Evolutionary conservation across 768 basidiomycete genomes (phyloP).

Genomic region (Tulasnella sp.): DNA sequence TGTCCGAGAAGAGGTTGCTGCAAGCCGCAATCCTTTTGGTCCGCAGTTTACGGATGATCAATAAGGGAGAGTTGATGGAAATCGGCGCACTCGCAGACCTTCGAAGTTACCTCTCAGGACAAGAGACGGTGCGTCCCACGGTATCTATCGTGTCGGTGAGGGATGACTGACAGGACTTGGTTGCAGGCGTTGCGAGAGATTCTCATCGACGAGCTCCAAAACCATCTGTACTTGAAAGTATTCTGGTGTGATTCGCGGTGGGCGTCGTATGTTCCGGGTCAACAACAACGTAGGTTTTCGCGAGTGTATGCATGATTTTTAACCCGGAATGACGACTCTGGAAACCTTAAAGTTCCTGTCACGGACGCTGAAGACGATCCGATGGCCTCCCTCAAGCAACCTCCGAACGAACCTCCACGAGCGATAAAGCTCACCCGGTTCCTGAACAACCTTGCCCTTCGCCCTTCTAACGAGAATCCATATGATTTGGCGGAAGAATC

Average conservation of each 20-base stretch:
- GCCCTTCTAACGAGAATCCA: constrained; percentile 74
- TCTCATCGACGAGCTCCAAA: constrained; percentile 91
- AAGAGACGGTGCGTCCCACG: constrained; percentile 72
- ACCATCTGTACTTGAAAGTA: constrained; percentile 94
- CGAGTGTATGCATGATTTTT: neutral
- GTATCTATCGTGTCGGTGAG: neutral
- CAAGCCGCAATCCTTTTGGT: constrained; percentile 88
- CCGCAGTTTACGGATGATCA: constrained; percentile 85
- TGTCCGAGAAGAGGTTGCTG: constrained; percentile 91
- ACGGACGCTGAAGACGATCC: constrained; percentile 59
- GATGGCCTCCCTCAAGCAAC: constrained; percentile 35
- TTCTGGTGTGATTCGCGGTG: constrained; percentile 96
- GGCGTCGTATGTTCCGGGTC: constrained; percentile 80
- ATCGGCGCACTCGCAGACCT: constrained; percentile 94
- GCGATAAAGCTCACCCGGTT: constrained; percentile 63
- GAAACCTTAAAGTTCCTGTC: constrained; percentile 57
- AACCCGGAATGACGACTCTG: constrained; percentile 27
- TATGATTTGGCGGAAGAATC: constrained; percentile 58
- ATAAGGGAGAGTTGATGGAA: constrained; percentile 89
- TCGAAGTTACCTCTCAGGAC: constrained; percentile 76
- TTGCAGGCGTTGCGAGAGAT: constrained; percentile 89
- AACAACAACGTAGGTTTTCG: constrained; percentile 65
- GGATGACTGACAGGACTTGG: neutral
- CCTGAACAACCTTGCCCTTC: constrained; percentile 64
- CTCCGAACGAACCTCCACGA: constrained; percentile 46